phyloP scores from a whole-genome alignment of 2,329 filamentous ascomycete genomes.

The Alternaria infectoria region DNA sequence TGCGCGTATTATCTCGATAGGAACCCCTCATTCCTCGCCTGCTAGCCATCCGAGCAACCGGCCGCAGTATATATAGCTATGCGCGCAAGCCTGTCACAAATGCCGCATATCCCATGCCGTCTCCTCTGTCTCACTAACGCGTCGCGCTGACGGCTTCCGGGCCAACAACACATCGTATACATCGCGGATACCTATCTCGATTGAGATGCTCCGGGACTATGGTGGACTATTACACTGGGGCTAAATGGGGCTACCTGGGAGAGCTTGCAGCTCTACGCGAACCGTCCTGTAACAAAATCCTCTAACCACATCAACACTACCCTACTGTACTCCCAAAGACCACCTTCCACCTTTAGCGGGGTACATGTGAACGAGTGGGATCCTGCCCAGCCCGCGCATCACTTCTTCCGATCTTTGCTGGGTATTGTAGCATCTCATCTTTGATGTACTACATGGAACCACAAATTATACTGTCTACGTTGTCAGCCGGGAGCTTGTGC shows the following conservation, averaged over 20 bases:
- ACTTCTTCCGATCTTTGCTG: background rate
- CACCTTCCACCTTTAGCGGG: constrained; percentile 17
- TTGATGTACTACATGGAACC: background rate
- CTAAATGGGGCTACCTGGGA: background rate
- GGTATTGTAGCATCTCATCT: background rate
- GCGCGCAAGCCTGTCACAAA: constrained; percentile 6
- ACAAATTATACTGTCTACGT: background rate
- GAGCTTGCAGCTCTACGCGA: constrained; percentile 8
- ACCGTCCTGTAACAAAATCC: constrained; percentile 2
- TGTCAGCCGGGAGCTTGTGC: background rate
- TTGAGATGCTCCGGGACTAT: constrained; percentile 7
- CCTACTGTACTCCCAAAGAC: constrained; percentile 8
- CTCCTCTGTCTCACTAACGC: background rate
- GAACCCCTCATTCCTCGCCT: background rate
- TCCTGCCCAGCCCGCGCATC: background rate
- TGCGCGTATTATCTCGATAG: background rate
- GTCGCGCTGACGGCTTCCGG: background rate
- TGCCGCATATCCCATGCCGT: background rate
- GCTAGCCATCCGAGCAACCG: background rate
- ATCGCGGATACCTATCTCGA: constrained; percentile 12
- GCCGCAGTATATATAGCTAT: background rate
- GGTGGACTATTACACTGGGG: background rate
- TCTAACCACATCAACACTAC: constrained; percentile 17
- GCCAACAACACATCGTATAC: background rate
- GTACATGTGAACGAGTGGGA: constrained; percentile 8